Percentiles rank a stretch among this genome's conserved stretches.
Evolutionary conservation across 2,329 filamentous ascomycete species (phyloP).

Genomic region (Botryotinia convoluta): DNA sequence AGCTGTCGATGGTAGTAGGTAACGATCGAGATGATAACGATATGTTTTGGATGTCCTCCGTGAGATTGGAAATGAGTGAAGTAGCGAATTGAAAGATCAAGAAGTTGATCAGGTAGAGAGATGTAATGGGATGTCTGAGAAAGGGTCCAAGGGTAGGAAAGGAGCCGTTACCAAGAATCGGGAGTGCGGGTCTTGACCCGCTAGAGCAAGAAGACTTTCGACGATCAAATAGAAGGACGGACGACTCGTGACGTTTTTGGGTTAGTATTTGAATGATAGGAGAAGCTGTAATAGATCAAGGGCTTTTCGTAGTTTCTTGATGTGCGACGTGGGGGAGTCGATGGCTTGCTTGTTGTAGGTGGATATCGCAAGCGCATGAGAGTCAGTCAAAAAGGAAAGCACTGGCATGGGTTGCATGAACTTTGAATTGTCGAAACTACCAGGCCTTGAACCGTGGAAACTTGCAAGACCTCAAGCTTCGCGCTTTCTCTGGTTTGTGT

Average conservation of each 20-base stretch:
- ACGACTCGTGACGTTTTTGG: conserved; percentile 18
- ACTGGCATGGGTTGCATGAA: conserved; percentile 29
- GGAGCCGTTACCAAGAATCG: conserved; percentile 31
- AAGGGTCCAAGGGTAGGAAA: conserved; percentile 24
- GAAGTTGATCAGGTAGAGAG: conserved; percentile 25
- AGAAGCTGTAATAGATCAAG: conserved; percentile 13
- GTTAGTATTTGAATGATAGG: conserved; percentile 21
- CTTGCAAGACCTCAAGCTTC: neutral
- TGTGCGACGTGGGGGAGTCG: conserved; percentile 17
- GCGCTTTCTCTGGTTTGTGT: conserved; percentile 16
- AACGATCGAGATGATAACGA: conserved; percentile 23
- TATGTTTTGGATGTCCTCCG: conserved; percentile 20
- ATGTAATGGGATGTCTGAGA: conserved; percentile 26
- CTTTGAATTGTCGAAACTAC: conserved; percentile 20
- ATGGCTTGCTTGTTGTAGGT: conserved; percentile 25
- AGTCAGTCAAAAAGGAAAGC: conserved; percentile 24
- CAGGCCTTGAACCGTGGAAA: conserved; percentile 20
- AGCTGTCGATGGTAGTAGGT: conserved; percentile 18
- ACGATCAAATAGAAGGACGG: conserved; percentile 16
- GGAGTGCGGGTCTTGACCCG: conserved; percentile 34
- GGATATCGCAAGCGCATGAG: conserved; percentile 27
- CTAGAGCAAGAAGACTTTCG: conserved; percentile 19
- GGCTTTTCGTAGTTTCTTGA: conserved; percentile 4
- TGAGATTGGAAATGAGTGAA: conserved; percentile 27
- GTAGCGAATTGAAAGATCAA: conserved; percentile 22